These are phyloP conservation scores for Aegilops speltoides DNA, from an alignment of 176 grass and related monocot species.

Conservation along the genomic window DNA sequence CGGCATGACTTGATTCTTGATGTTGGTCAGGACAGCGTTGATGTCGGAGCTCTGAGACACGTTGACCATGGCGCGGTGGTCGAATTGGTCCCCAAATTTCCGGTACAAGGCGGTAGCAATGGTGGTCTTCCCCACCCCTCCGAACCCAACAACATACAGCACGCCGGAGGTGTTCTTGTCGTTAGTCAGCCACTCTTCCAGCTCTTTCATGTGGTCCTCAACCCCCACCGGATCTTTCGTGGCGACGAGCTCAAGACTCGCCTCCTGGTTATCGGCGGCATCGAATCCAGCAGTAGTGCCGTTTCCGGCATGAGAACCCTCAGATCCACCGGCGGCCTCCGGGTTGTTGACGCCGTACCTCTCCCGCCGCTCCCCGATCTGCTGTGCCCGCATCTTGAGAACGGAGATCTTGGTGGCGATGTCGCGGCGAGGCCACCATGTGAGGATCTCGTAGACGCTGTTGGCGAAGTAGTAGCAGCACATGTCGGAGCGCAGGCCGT, in stretches of 20 bases:
- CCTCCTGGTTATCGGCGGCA: not conserved
- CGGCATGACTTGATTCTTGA: not conserved
- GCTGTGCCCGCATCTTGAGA: too few relatives aligned
- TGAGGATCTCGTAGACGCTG: too few relatives aligned
- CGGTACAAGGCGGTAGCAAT: not conserved
- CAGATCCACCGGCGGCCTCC: not conserved
- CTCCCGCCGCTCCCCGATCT: too few relatives aligned
- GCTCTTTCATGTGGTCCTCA: not conserved
- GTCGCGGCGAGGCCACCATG: too few relatives aligned
- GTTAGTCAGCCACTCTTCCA: not conserved
- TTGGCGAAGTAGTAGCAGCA: too few relatives aligned
- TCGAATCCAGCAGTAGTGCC: not conserved
- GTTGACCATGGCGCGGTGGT: not conserved
- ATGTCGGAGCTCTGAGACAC: constrained; percentile 14
- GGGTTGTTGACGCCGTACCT: too few relatives aligned
- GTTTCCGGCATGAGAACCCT: too few relatives aligned
- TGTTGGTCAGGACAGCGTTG: not conserved
- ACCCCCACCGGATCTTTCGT: not conserved
- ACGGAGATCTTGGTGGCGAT: too few relatives aligned
- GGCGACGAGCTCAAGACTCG: not conserved
- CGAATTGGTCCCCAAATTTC: not conserved
- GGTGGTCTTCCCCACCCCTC: not conserved
- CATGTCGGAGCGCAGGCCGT: too few relatives aligned
- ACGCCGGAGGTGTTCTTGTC: not conserved
- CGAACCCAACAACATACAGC: not conserved